Base-by-base conservation (phyloP, 768 basidiomycete genomes). In the Rossbeevera mucosa region DNA sequence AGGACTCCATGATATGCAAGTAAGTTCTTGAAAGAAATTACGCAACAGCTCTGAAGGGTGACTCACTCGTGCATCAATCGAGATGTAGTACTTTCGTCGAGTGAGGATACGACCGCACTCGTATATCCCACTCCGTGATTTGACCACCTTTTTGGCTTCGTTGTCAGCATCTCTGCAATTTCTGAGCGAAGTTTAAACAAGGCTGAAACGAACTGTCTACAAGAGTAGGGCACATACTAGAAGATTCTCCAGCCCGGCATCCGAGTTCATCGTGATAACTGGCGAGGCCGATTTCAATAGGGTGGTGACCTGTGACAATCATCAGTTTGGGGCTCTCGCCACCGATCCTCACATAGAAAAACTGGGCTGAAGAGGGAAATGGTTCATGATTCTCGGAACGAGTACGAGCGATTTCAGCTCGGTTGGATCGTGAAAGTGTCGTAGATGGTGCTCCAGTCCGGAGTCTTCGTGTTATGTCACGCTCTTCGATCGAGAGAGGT, bases 101-200 rank as follows among this genome's bases (percentile, higher is more conserved):
- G 48, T 2, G 53, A n/a, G 1, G 50, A 36, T 18, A 60, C 55
- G 5, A 16, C 52, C 1, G 55, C 61, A 11, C 33, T 58, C 5
- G 52, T 52, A 45, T 57, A 60, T 4, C 48, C 36, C 20, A 54
- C 45, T 2, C 59, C 55, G 2, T 54, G 58, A 24, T 60, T 47
- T 2, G 61, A 57, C 58, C 61, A 63, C 0, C 38, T 64, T 0
- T 50, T 42, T 1, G 61, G 55, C 29, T 51, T 57, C 21, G 46
- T 56, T 0, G 46, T 57, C 12, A 36, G 42, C 13, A 18, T 49
- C 13, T 57, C 54, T 1, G 14, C 7, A 7, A 12, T n/a, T 12
- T 44, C 53, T 62, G 22, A 9, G 8, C 2, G 11, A 18, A 40
- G 8, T 25, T 20, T 8, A 14, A 30, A 16, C 31, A 33, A 33